These are phyloP conservation scores for Flaveria linearis DNA, from an alignment of 129 eudicot genomes.

Conservation along the genomic window DNA sequence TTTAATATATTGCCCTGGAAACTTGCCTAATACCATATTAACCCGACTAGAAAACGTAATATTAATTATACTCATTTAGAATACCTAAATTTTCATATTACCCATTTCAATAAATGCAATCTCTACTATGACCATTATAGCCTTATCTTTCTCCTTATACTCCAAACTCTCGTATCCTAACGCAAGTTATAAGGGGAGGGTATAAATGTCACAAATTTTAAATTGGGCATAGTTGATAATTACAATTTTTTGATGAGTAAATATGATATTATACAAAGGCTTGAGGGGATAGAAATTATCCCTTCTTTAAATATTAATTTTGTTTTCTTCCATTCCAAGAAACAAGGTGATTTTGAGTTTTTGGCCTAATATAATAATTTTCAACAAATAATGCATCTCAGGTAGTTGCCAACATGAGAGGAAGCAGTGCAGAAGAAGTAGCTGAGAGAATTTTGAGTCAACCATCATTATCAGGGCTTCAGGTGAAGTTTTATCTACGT, in stretches of 20 bases:
- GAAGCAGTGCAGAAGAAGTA: conserved; percentile 82
- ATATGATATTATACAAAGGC: not conserved
- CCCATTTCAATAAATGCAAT: not conserved
- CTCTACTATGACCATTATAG: not conserved
- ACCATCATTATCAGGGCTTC: conserved; percentile 78
- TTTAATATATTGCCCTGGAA: not conserved
- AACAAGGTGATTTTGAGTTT: not conserved
- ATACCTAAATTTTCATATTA: not conserved
- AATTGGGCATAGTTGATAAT: not conserved
- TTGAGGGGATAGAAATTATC: not conserved
- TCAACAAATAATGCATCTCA: conserved; percentile 32
- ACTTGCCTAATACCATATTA: not conserved
- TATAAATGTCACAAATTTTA: not conserved
- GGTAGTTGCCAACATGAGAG: conserved; percentile 98
- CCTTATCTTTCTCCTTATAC: not conserved
- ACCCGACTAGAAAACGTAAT: not conserved
- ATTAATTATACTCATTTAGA: not conserved
- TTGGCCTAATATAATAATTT: not conserved
- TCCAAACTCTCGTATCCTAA: not conserved
- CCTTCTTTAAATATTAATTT: not conserved
- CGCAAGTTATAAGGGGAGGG: not conserved
- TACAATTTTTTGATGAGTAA: not conserved
- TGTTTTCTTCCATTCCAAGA: conserved; percentile 20
- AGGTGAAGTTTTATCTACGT: conserved; percentile 50
- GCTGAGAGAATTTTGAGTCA: conserved; percentile 82